Percentiles rank a stretch among this genome's conserved stretches.
phyloP scores from a whole-genome alignment of 495 filamentous ascomycete genomes.

The Trichodelitschia bisporula region DNA sequence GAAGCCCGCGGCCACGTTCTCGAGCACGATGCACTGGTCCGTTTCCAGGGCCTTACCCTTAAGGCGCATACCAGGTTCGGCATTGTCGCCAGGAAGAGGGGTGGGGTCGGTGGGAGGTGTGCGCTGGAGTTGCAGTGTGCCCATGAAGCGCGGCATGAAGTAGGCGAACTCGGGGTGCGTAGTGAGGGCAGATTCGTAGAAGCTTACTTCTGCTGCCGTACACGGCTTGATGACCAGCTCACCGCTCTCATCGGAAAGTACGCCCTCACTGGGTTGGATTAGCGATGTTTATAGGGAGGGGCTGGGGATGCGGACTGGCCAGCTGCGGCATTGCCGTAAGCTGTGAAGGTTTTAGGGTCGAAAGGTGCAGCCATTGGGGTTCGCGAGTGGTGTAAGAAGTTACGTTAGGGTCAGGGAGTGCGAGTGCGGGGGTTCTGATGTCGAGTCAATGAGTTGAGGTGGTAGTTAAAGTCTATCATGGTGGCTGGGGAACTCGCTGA shows the following conservation, averaged over 20 bases:
- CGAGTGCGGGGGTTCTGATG: too few species aligned
- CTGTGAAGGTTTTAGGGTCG: constrained; percentile 24
- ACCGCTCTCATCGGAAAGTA: constrained; percentile 64
- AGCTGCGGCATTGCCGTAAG: constrained; percentile 63
- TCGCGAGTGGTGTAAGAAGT: too few species aligned
- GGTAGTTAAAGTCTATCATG: too few species aligned
- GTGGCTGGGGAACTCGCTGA: too few species aligned
- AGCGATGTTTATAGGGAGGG: not conserved
- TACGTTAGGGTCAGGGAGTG: too few species aligned
- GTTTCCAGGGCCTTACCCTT: constrained; percentile 26
- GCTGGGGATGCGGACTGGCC: constrained; percentile 54
- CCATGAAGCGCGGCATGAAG: constrained; percentile 68
- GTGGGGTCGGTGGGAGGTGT: constrained; percentile 2
- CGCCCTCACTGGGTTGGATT: constrained; percentile 79
- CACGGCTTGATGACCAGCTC: constrained; percentile 88
- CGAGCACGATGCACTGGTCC: constrained; percentile 56
- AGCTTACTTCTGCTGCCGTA: constrained; percentile 61
- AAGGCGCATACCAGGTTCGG: constrained; percentile 9
- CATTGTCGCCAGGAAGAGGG: constrained; percentile 22
- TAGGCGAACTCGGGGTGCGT: constrained; percentile 45
- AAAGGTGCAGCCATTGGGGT: too few species aligned
- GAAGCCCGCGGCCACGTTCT: constrained; percentile 68
- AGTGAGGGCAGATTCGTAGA: constrained; percentile 55
- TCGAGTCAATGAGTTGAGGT: too few species aligned
- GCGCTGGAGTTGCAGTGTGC: constrained; percentile 33